Evolutionary conservation across 1,139 yeast species (phyloP).

Genomic region (Geotrichum reessii): DNA sequence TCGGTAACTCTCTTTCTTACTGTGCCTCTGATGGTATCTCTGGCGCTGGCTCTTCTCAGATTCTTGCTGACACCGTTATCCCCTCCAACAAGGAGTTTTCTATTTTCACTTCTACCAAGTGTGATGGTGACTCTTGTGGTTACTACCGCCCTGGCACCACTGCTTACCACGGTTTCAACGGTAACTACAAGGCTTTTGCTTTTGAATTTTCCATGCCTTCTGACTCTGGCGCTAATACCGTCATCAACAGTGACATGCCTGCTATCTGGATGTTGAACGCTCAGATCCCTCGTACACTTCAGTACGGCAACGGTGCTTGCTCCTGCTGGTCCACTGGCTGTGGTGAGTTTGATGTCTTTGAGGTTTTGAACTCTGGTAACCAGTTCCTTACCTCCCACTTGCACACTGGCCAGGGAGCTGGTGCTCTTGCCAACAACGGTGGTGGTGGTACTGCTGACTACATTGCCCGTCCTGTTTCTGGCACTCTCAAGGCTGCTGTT

Average conservation of each 20-base stretch:
- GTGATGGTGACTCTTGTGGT: conserved; percentile 63
- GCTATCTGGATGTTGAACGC: conserved; percentile 95
- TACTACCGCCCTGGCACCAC: conserved; percentile 80
- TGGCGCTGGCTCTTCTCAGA: conserved; percentile 56
- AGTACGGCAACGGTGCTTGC: conserved; percentile 72
- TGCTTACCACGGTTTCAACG: conserved; percentile 81
- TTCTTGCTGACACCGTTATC: conserved; percentile 57
- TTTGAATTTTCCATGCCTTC: conserved; percentile 90
- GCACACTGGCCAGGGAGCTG: conserved; percentile 75
- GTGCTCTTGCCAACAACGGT: conserved; percentile 11
- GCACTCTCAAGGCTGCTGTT: conserved; percentile 85
- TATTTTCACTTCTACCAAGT: conserved; percentile 65
- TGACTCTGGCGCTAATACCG: conserved; percentile 41
- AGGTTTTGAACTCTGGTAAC: conserved; percentile 69
- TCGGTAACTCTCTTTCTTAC: conserved; percentile 84
- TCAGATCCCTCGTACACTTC: conserved; percentile 87
- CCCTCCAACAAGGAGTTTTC: conserved; percentile 69
- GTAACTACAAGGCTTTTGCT: conserved; percentile 69
- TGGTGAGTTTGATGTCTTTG: conserved; percentile 93
- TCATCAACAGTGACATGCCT: conserved; percentile 73
- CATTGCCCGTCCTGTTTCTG: conserved; percentile 73
- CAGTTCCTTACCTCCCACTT: conserved; percentile 70
- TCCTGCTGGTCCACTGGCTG: conserved; percentile 97
- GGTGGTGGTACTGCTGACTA: conserved; percentile 90
- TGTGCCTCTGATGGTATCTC: conserved; percentile 68